These are phyloP conservation scores for Citrus medica DNA, from an alignment of 345 rosid species.

Conservation along the genomic window DNA sequence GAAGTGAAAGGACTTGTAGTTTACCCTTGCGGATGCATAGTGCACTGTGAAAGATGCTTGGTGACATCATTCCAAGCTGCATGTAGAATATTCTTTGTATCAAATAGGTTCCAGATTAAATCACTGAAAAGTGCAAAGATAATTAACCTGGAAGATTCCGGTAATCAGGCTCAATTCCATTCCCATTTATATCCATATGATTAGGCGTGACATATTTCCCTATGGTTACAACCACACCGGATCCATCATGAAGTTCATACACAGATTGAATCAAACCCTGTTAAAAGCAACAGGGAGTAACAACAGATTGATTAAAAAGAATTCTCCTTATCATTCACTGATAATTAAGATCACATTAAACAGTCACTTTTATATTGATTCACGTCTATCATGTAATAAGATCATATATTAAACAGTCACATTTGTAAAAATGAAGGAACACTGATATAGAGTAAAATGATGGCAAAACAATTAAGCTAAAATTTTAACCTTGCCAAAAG, in stretches of 20 bases:
- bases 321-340: not conserved
- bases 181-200: slow-evolving; percentile 88
- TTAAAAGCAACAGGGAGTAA: not conserved
- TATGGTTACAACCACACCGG: slow-evolving; percentile 81
- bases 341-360: not conserved
- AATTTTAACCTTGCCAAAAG: slow-evolving; percentile 76
- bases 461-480: not conserved
- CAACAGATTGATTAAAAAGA: slow-evolving; percentile 9
- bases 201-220: slow-evolving; percentile 92
- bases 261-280: slow-evolving; percentile 94
- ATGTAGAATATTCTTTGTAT: slow-evolving; percentile 5
- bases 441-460: not conserved
- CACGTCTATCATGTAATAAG: not conserved
- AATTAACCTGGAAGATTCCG: slow-evolving; percentile 60
- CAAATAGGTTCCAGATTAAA: not conserved
- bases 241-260: slow-evolving; percentile 85
- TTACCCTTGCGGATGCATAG: slow-evolving; percentile 45
- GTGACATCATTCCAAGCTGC: slow-evolving; percentile 79
- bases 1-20: not conserved
- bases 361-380: not conserved
- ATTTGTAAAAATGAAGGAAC: not conserved
- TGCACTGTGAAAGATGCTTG: slow-evolving; percentile 58
- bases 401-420: not conserved
- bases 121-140: not conserved
- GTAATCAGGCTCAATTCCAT: slow-evolving; percentile 85